Conservation (phyloP, 805 yeast species). For the Cyberlindnera mrakii region DNA sequence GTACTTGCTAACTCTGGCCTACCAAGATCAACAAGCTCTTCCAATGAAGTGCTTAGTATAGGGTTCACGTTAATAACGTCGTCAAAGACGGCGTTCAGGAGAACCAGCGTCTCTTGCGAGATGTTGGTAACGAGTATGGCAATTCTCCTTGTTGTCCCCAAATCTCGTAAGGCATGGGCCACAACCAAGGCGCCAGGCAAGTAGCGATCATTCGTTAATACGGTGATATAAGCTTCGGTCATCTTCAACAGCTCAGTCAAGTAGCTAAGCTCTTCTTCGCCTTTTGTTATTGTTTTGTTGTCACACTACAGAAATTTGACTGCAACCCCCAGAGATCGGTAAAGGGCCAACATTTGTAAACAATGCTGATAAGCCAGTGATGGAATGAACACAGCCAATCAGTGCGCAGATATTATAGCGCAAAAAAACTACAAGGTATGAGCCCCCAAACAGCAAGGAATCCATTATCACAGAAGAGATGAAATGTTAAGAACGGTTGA, state of each 20-base stretch:
- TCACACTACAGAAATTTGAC: not conserved
- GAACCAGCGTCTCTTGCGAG: constrained; percentile 20
- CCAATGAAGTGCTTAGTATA: constrained; percentile 13
- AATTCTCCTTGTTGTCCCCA: constrained; percentile 7
- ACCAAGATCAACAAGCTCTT: constrained; percentile 28
- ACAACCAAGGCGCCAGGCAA: constrained; percentile 50
- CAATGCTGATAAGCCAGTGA: not conserved
- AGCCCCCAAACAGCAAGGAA: no score
- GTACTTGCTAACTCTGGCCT: constrained; percentile 47
- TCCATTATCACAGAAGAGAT: no score
- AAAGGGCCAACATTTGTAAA: not conserved
- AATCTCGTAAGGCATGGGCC: constrained; percentile 31
- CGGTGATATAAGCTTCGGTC: constrained; percentile 33
- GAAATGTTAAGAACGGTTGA: not conserved
- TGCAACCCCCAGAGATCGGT: not conserved
- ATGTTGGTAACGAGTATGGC: constrained; percentile 11
- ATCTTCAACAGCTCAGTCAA: constrained; percentile 1
- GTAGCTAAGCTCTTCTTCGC: not conserved
- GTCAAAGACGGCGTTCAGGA: constrained; percentile 17
- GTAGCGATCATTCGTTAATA: constrained; percentile 42
- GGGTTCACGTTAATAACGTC: constrained; percentile 24
- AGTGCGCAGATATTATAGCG: no score
- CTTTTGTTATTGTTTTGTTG: not conserved
- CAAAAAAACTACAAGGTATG: no score
- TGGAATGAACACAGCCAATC: not conserved